Evolutionary conservation across 441 rosid genomes (phyloP).

Genomic region (Populus tomentosa): DNA sequence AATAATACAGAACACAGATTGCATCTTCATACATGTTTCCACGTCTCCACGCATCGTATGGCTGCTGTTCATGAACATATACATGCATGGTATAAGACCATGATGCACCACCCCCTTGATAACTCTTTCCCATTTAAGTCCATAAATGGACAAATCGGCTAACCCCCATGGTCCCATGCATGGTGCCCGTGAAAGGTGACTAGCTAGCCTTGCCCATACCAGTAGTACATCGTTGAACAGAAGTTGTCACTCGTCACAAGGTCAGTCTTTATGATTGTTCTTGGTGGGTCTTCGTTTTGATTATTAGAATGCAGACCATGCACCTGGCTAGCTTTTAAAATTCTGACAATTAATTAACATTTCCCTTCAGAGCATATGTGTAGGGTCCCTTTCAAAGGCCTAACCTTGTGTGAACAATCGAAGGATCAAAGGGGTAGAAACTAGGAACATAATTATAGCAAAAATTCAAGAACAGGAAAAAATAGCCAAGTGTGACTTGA

Average conservation of each 20-base stretch:
- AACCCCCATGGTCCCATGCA: neutral
- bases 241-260: neutral
- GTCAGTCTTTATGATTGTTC: neutral
- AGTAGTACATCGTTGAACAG: neutral
- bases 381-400: conserved; percentile 13
- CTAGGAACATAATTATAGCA: neutral
- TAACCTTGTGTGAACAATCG: neutral
- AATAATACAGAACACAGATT: neutral
- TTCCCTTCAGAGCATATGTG: neutral
- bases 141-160: neutral
- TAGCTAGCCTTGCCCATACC: neutral
- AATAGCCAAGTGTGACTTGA: neutral
- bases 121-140: neutral
- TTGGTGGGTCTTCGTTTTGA: conserved; percentile 9
- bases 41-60: conserved; percentile 9
- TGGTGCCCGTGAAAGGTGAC: neutral
- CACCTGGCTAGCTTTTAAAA: neutral
- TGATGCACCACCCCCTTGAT: neutral
- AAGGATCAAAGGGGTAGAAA: neutral
- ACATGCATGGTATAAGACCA: neutral
- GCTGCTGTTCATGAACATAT: neutral
- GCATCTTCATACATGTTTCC: neutral
- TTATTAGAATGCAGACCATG: neutral
- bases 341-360: neutral
- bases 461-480: neutral